A percentile compares a stretch with the other conserved stretches of the same genome.
Conservation (phyloP, 331 rosid species). For the Pyracantha coccinea region DNA sequence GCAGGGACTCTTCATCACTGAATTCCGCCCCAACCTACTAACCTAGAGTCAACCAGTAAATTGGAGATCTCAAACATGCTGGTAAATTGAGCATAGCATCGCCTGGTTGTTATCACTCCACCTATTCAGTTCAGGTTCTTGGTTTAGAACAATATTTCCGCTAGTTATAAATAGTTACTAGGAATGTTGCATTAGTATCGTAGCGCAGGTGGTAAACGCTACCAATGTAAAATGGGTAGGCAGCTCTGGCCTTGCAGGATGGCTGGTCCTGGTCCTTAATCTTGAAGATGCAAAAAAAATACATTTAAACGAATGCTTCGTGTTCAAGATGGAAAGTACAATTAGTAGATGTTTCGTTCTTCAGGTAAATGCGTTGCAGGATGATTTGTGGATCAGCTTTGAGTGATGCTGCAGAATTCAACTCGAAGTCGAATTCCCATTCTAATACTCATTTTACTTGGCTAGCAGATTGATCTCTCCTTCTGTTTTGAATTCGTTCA, state of each 20-base stretch:
- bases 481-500: neutral
- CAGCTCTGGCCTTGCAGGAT: neutral
- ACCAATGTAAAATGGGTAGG: neutral
- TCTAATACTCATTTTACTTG: neutral
- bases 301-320: neutral
- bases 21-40: neutral
- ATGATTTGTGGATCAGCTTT: neutral
- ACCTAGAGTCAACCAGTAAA: neutral
- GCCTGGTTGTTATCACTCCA: neutral
- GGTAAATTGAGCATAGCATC: neutral
- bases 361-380: neutral
- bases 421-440: neutral
- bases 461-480: neutral
- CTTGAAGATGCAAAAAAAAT: neutral
- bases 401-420: neutral
- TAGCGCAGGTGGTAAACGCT: neutral
- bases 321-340: neutral
- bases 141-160: neutral
- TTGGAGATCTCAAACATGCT: neutral
- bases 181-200: neutral
- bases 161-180: neutral
- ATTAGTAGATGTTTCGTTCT: neutral
- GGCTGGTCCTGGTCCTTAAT: neutral
- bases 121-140: neutral
- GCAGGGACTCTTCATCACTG: neutral